These are phyloP conservation scores for Tylopilus balloui DNA, from an alignment of 768 basidiomycete genomes.

Conservation along the genomic window DNA sequence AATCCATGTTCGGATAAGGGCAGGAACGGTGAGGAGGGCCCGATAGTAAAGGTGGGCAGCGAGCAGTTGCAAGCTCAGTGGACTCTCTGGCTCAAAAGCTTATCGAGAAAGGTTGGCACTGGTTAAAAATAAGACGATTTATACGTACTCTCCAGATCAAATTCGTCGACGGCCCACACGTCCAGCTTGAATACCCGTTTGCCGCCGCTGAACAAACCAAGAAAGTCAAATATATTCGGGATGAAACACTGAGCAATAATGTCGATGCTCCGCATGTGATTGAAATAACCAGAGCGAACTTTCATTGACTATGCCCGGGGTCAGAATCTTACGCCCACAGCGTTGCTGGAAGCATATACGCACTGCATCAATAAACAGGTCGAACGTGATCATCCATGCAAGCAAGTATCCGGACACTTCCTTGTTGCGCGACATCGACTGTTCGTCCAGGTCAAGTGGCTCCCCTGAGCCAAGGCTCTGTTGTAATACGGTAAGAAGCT, in stretches of 20 bases:
- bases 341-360: slow-evolving; percentile 26
- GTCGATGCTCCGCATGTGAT: slow-evolving; percentile 70
- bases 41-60: slow-evolving; percentile 89
- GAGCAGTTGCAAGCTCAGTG: slow-evolving; percentile 56
- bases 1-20: slow-evolving; percentile 82
- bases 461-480: slow-evolving; percentile 40
- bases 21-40: slow-evolving; percentile 76
- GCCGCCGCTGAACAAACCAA: slow-evolving; percentile 63
- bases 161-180: slow-evolving; percentile 82
- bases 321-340: not conserved
- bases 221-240: slow-evolving; percentile 61
- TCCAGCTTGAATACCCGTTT: slow-evolving; percentile 75
- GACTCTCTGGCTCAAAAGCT: slow-evolving; percentile 54
- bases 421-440: slow-evolving; percentile 34
- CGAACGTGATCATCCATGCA: slow-evolving; percentile 86
- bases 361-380: slow-evolving; percentile 80
- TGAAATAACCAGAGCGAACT: slow-evolving; percentile 80
- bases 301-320: slow-evolving; percentile 64
- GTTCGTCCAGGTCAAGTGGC: slow-evolving; percentile 35
- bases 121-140: not conserved
- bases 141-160: slow-evolving; percentile 63
- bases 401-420: slow-evolving; percentile 67
- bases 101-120: slow-evolving; percentile 22
- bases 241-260: slow-evolving; percentile 65
- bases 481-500: slow-evolving; percentile 63